Percentiles rank a stretch among this genome's conserved stretches.
Evolutionary conservation across 306 rosid genomes (phyloP).

Genomic region (Prosopis cineraria): DNA sequence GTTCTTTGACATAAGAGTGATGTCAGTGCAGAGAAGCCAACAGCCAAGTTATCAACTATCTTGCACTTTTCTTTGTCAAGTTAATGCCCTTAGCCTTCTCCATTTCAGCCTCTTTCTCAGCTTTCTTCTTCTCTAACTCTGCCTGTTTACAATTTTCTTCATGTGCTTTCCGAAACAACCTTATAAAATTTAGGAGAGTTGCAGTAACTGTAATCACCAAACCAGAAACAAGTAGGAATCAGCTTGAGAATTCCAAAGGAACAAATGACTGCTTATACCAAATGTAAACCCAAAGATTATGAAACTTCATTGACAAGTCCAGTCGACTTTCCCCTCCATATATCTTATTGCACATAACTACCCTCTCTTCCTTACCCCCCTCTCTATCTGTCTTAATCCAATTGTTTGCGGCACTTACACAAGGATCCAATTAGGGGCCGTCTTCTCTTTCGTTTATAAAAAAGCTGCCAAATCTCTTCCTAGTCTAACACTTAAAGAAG

Average conservation of each 20-base stretch:
- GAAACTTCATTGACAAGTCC: slow-evolving; percentile 21
- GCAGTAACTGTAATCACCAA: slow-evolving; percentile 68
- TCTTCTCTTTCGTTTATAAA: background rate
- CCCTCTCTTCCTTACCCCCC: slow-evolving; percentile 15
- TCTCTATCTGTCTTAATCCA: slow-evolving; percentile 1
- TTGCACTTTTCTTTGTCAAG: slow-evolving; percentile 57
- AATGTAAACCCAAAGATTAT: slow-evolving; percentile 10
- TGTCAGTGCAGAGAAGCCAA: slow-evolving; percentile 41
- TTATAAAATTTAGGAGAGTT: slow-evolving; percentile 77
- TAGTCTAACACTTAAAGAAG: slow-evolving; percentile 4
- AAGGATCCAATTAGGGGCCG: slow-evolving; percentile 2
- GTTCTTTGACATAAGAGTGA: slow-evolving; percentile 44
- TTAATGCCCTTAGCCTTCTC: slow-evolving; percentile 71
- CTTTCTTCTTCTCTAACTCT: slow-evolving; percentile 87
- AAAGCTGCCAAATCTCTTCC: background rate
- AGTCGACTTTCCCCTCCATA: background rate
- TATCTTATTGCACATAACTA: slow-evolving; percentile 12
- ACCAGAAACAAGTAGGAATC: slow-evolving; percentile 31
- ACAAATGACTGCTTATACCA: slow-evolving; percentile 19
- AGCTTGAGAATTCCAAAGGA: slow-evolving; percentile 30
- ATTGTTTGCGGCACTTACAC: slow-evolving; percentile 7
- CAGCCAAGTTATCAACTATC: slow-evolving; percentile 47
- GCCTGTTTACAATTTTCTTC: slow-evolving; percentile 92
- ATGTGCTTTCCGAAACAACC: slow-evolving; percentile 88
- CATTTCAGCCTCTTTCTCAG: slow-evolving; percentile 86